These are phyloP conservation scores for Mycena galericulata DNA, from an alignment of 768 basidiomycete species.

Conservation along the genomic window DNA sequence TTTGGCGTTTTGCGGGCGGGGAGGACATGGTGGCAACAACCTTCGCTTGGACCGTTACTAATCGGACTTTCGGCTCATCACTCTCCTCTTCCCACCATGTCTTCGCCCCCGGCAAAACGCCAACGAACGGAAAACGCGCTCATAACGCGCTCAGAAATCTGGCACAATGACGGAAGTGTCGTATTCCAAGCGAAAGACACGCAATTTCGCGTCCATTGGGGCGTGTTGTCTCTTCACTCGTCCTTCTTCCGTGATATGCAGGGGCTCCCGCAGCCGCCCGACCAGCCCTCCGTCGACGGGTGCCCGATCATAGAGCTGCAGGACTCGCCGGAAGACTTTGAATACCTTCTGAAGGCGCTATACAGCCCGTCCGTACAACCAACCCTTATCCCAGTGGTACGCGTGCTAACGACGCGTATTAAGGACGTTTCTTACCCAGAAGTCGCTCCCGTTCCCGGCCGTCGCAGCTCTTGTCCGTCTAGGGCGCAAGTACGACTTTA, in stretches of 20 bases:
- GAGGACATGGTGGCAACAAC: background rate
- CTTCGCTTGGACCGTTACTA: too few species aligned
- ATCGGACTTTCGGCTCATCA: too few species aligned
- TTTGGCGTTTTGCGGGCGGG: conserved; percentile 5
- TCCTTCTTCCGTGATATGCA: conserved; percentile 25
- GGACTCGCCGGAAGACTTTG: conserved; percentile 8
- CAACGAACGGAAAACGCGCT: conserved; percentile 14
- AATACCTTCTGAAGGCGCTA: conserved; percentile 14
- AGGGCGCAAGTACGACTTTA: conserved; percentile 22
- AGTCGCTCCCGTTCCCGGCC: background rate
- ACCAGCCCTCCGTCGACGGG: conserved; percentile 9
- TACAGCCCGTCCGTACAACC: conserved; percentile 15
- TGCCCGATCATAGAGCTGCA: conserved; percentile 24
- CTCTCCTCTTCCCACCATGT: too few species aligned
- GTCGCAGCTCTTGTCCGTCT: conserved; percentile 9
- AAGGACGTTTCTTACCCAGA: background rate
- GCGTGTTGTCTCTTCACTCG: conserved; percentile 16
- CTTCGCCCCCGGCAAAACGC: conserved; percentile 12
- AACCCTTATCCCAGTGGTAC: background rate
- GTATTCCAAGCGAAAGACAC: conserved; percentile 20
- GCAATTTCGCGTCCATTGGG: conserved; percentile 29
- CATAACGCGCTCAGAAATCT: conserved; percentile 22
- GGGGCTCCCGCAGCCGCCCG: conserved; percentile 17
- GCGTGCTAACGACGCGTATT: too few species aligned
- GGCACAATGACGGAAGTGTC: conserved; percentile 24